These are phyloP conservation scores for Tanacetum coccineum DNA, from an alignment of 129 eudicot species.

Conservation along the genomic window DNA sequence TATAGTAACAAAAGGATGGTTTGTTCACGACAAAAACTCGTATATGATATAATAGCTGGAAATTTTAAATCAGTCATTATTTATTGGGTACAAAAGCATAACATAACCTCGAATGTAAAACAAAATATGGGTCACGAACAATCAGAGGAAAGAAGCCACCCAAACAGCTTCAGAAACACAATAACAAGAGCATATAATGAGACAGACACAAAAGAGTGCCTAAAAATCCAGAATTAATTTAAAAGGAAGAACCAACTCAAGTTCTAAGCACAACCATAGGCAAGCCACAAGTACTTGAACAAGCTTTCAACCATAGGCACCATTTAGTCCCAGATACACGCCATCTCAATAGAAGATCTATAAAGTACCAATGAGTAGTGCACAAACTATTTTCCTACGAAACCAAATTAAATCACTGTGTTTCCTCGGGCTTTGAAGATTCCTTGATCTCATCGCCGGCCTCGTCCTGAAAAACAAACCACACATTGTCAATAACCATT, in stretches of 20 bases:
- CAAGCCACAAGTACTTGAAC: constrained; percentile 26
- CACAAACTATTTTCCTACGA: constrained; percentile 28
- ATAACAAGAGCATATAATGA: constrained; percentile 8
- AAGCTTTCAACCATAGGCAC: constrained; percentile 18
- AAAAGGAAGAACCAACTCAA: constrained; percentile 16
- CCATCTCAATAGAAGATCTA: constrained; percentile 20
- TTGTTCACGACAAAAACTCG: background rate
- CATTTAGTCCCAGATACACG: constrained; percentile 19
- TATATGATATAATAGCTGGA: background rate
- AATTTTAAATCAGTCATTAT: constrained; percentile 15
- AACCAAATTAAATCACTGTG: constrained; percentile 31
- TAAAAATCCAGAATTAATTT: constrained; percentile 23
- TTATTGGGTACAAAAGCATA: constrained; percentile 25
- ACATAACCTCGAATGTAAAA: constrained; percentile 3
- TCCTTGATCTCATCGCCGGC: constrained; percentile 91
- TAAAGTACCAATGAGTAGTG: constrained; percentile 19
- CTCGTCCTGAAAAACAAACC: constrained; percentile 53
- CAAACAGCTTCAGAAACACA: constrained; percentile 24
- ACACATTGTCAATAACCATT: background rate
- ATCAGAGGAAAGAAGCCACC: constrained; percentile 13
- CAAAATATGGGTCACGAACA: constrained; percentile 8
- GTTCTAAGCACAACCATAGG: constrained; percentile 14
- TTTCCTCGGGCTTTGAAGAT: constrained; percentile 59
- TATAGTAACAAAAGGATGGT: too few relatives aligned
- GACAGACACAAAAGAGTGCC: constrained; percentile 17